Base-by-base conservation (phyloP, 371 early-diverging fungal species). In the Amoeboaphelidium protococcarum region DNA sequence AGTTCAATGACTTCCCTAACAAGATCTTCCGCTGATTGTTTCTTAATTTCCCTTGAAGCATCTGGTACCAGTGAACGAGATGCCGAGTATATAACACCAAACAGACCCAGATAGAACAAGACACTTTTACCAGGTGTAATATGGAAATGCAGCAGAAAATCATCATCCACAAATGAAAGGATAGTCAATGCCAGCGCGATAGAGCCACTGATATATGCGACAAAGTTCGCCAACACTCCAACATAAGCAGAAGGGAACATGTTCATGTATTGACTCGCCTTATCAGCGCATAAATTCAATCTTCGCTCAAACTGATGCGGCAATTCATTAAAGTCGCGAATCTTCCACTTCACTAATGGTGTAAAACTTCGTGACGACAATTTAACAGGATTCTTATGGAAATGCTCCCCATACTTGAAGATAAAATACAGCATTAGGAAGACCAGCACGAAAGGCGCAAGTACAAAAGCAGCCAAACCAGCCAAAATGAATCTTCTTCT, bases 311-410 rank as follows among this genome's bases (percentile, higher is more conserved):
- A 86, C 21, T 78, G 50, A 56, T 94, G 91, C 0, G 90, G 88
- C 13, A 89, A 66, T 57, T 96, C 97, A 60, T 96, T 92, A 55
- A 88, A 91, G 60, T 92, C 89, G 43, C 92, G 73, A 54, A 94
- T 79, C 57, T 81, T 79, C 87, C 84, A 90, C 42, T 68, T 65
- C 0, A 91, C 89, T 50, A 78, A 71, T 2, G 78, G 77, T 0
- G 92, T 74, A 54, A 81, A 96, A 2, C 68, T 64, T 25, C 95
- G 73, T 12, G 80, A 71, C 1, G 74, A 73, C 25, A 92, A 63
- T 13, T 74, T 64, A 25, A 78, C 68, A 0, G 95, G 94, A 56
- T 85, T 78, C 54, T 77, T 79, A 59, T 83, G 73, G 57, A 77
- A 82, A 57, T 81, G 84, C 81, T 83, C 49, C 25, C 85, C 84